Evolutionary conservation across 2,329 filamentous ascomycete genomes (phyloP), one percentile per base, ranked within the genome.

Genomic region (Alternaria ventricosa): DNA sequence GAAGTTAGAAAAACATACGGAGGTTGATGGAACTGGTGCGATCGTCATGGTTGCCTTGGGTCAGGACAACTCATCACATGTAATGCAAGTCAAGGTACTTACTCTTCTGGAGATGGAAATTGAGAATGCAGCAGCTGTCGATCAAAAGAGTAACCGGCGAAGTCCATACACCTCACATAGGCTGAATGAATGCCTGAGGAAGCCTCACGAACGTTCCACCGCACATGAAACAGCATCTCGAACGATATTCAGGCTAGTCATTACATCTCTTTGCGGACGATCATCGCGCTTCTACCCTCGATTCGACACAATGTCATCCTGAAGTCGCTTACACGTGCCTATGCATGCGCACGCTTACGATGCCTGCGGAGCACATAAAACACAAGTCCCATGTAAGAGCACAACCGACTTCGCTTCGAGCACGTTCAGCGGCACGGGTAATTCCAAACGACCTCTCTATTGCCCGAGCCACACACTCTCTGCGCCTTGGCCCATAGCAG

Each of bases 1-100:
- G 22, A 96, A 93, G 80, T 85, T 95, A 44, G 90, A 88, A 9
- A 87, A 89, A 65, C 94, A 97, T 79, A 97, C 97, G 86, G 96
- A 96, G 82, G 89, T 90, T 20, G 93, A 93, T 23, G 50, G 49
- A 18, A 93, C 97, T 78, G 82, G 83, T 55, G 89, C 88, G 63
- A 90, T 89, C 44, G 88, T 95, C 25, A 92, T 90, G 9, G 86
- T 97, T 50, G 94, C 97, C 72, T 85, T 97, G 1, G 94, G 94
- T 49, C 92, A 97, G 73, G 93, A 97, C 81, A 83, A 95, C 46
- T 88, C 88, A 60, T 85, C 87, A 33, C 92, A 92, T 60, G 89
- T 94, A 79, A 90, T 95, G 69, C 92, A 90, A 80, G 86, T 97
- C 78, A 97, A 97, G 87, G 88, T 90, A 84, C 86, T 92, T 82